Conservation (phyloP, 441 rosid genomes). For the Populus hybrid region DNA sequence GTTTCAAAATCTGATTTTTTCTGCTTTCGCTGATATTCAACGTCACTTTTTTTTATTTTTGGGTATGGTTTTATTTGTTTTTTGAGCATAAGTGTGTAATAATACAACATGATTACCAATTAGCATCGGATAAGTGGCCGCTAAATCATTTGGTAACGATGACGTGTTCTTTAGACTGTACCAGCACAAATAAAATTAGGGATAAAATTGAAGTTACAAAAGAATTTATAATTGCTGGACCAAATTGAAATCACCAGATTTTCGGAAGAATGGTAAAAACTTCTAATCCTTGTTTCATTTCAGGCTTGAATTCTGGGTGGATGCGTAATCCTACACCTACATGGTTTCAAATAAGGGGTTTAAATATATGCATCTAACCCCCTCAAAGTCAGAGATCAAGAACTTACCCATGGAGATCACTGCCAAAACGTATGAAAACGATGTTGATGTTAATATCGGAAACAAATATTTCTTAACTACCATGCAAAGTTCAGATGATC, state of each 20-base stretch:
- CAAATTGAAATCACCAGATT: not conserved
- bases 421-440: too few species aligned
- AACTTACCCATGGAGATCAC: too few species aligned
- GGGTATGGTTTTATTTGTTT: not conserved
- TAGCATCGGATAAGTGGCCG: not conserved
- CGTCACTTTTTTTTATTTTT: not conserved
- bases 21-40: not conserved
- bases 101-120: not conserved
- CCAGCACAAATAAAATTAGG: not conserved
- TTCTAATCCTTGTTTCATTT: too few species aligned
- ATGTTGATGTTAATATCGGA: too few species aligned
- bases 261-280: not conserved
- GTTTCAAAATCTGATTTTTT: not conserved
- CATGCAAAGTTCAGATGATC: too few species aligned
- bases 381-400: not conserved
- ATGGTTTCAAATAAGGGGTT: not conserved
- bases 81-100: not conserved
- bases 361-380: not conserved
- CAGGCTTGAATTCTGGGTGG: not conserved
- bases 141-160: not conserved
- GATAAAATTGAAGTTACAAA: not conserved
- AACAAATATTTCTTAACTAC: too few species aligned
- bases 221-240: too few species aligned
- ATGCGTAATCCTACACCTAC: not conserved
- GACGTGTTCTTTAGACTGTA: not conserved